phyloP scores from a whole-genome alignment of 441 rosid species.

The Hypseocharis bilobata region DNA sequence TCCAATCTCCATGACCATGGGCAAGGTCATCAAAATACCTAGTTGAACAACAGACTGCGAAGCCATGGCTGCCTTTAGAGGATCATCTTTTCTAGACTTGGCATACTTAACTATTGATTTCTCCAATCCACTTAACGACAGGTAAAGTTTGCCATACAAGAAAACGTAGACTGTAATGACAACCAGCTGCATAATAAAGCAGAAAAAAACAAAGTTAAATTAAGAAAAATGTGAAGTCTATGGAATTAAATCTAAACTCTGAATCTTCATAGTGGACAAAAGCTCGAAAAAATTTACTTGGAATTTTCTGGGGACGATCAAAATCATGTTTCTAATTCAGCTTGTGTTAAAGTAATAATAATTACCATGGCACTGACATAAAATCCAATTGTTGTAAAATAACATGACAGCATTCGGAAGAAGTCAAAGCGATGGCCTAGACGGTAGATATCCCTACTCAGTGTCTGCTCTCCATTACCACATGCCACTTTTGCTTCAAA shows the following conservation, averaged over 20 bases:
- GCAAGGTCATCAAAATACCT: constrained; percentile 68
- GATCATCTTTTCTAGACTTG: constrained; percentile 47
- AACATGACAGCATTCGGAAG: constrained; percentile 85
- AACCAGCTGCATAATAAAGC: constrained; percentile 48
- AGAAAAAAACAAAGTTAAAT: constrained; percentile 12
- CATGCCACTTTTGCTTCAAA: constrained; percentile 96
- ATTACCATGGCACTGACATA: constrained; percentile 75
- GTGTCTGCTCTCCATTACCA: constrained; percentile 87
- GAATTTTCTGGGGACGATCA: not conserved
- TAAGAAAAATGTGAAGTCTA: not conserved
- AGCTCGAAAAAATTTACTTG: not conserved
- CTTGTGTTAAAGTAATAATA: constrained; percentile 20
- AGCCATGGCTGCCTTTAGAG: constrained; percentile 81
- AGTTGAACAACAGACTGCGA: constrained; percentile 78
- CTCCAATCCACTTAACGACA: constrained; percentile 82
- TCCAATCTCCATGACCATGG: constrained; percentile 96
- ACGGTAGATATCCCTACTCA: constrained; percentile 82
- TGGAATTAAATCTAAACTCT: constrained; percentile 2
- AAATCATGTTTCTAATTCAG: not conserved
- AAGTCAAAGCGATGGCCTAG: constrained; percentile 91
- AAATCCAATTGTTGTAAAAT: constrained; percentile 75
- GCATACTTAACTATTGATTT: constrained; percentile 61
- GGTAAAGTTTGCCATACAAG: constrained; percentile 81
- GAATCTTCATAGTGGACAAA: not conserved
- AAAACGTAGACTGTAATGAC: constrained; percentile 59